phyloP scores from a whole-genome alignment of 768 basidiomycete species.

The Termitomyces eurrhizus region DNA sequence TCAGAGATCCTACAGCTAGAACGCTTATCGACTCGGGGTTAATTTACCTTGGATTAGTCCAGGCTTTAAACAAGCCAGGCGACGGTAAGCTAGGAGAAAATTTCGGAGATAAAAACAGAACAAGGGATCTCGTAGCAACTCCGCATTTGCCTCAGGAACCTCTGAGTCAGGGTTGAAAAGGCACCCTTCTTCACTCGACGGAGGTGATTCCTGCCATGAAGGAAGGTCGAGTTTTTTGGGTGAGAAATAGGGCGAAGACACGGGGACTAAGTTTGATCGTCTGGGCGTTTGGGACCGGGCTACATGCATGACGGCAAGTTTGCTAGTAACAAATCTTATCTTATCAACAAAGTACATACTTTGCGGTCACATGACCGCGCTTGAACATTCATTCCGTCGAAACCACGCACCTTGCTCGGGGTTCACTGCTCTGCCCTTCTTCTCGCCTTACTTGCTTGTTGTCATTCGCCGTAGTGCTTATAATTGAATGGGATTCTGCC shows the following conservation, averaged over 20 bases:
- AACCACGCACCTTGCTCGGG: background rate
- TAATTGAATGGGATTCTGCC: conserved; percentile 72
- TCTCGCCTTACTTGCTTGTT: conserved; percentile 8
- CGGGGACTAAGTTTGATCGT: background rate
- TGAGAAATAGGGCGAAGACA: conserved; percentile 12
- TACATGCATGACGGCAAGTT: background rate
- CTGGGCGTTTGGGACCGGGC: background rate
- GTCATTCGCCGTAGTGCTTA: conserved; percentile 2
- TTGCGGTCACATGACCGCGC: conserved; percentile 18
- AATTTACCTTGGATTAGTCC: conserved; percentile 35
- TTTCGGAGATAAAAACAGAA: conserved; percentile 23
- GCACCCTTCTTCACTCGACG: background rate
- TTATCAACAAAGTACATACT: no score
- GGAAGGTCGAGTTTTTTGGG: background rate
- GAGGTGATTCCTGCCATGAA: no score
- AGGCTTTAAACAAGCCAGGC: conserved; percentile 28
- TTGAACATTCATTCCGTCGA: background rate
- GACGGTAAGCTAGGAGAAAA: conserved; percentile 20
- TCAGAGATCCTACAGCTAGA: background rate
- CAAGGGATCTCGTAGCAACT: conserved; percentile 19
- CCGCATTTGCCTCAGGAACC: background rate
- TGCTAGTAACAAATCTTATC: no score
- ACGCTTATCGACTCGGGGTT: background rate
- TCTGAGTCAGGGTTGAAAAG: background rate
- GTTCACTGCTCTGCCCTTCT: background rate